Conservation (phyloP, 2,329 filamentous ascomycete genomes). For the Myriosclerotinia duriaeana region DNA sequence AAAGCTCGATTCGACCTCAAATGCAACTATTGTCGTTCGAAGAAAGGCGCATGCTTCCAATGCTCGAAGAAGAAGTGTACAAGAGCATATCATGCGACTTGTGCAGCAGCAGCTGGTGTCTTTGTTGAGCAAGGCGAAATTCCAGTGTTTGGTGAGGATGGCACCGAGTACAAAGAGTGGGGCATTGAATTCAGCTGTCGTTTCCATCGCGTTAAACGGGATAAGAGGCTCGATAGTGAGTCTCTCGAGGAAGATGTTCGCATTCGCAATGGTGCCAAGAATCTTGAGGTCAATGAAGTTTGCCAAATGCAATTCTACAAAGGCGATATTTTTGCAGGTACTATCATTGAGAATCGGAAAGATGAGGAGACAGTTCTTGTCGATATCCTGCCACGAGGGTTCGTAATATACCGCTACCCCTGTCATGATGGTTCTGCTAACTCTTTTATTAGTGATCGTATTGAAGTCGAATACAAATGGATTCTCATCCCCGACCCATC, state of each 20-base stretch:
- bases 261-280: slow-evolving; percentile 65
- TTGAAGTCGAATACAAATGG: slow-evolving; percentile 86
- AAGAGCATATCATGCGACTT: slow-evolving; percentile 91
- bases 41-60: slow-evolving; percentile 94
- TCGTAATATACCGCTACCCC: slow-evolving; percentile 44
- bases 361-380: slow-evolving; percentile 76
- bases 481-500: slow-evolving; percentile 69
- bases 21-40: slow-evolving; percentile 91
- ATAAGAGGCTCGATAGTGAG: slow-evolving; percentile 70
- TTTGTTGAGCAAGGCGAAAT: slow-evolving; percentile 85
- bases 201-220: slow-evolving; percentile 86
- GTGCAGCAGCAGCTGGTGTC: slow-evolving; percentile 86
- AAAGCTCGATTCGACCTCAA: slow-evolving; percentile 88
- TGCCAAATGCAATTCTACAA: slow-evolving; percentile 84
- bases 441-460: slow-evolving; percentile 56
- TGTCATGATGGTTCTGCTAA: slow-evolving; percentile 44
- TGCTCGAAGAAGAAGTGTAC: slow-evolving; percentile 94
- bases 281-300: slow-evolving; percentile 69
- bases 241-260: slow-evolving; percentile 68
- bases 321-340: slow-evolving; percentile 86
- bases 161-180: slow-evolving; percentile 87
- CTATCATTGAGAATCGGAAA: slow-evolving; percentile 78
- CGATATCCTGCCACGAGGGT: slow-evolving; percentile 82
- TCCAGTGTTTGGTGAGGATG: slow-evolving; percentile 84
- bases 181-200: slow-evolving; percentile 93